Evolutionary conservation across 352 stramenopile genomes (phyloP).

Genomic region (Pythium diclinum): DNA sequence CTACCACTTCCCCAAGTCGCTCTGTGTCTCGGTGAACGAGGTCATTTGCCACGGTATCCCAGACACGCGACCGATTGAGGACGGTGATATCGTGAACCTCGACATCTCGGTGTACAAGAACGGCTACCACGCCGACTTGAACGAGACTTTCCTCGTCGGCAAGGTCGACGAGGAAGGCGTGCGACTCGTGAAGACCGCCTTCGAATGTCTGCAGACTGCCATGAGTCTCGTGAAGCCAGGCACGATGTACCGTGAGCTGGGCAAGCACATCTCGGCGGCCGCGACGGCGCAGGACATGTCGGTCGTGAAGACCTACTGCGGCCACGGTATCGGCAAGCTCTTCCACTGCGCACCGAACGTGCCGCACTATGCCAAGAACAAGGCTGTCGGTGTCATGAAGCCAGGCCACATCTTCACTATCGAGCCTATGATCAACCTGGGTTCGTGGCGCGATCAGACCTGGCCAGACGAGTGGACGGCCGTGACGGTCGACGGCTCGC

Average conservation of each 20-base stretch:
- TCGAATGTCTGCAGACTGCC: conserved; percentile 89
- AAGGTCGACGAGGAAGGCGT: conserved; percentile 93
- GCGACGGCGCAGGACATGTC: conserved; percentile 87
- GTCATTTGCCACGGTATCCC: conserved; percentile 98
- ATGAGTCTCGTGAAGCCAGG: conserved; percentile 91
- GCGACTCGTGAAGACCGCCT: conserved; percentile 93
- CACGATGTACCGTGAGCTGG: conserved; percentile 95
- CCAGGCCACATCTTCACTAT: conserved; percentile 98
- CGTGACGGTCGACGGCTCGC: conserved; percentile 93
- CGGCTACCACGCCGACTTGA: conserved; percentile 97
- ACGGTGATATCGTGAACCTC: conserved; percentile 98
- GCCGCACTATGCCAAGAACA: conserved; percentile 98
- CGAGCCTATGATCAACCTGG: conserved; percentile 99
- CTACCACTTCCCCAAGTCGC: conserved; percentile 96
- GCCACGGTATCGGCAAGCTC: conserved; percentile 95
- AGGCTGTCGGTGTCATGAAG: conserved; percentile 96
- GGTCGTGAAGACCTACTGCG: conserved; percentile 97
- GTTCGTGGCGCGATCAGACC: conserved; percentile 84
- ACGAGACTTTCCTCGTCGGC: conserved; percentile 98
- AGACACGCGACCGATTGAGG: conserved; percentile 92
- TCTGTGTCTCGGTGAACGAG: conserved; percentile 91
- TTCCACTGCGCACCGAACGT: conserved; percentile 98
- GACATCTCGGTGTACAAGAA: conserved; percentile 97
- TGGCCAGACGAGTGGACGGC: conserved; percentile 99
- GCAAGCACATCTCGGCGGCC: conserved; percentile 90